These are phyloP conservation scores for Acanthamoeba lenticulata DNA, from an alignment of 208 protist species.

Conservation along the genomic window DNA sequence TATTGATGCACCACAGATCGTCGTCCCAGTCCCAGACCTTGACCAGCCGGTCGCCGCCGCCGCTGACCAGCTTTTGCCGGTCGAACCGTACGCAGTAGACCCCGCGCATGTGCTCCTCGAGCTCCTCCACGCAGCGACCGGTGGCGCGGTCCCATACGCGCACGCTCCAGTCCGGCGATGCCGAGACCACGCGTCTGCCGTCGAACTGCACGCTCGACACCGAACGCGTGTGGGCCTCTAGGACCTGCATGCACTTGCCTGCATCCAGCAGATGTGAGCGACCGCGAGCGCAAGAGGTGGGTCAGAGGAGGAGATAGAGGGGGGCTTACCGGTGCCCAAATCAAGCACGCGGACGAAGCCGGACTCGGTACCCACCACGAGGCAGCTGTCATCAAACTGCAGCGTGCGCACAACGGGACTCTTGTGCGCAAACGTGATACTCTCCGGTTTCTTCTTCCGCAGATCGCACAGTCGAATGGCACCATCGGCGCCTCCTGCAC, in stretches of 20 bases:
- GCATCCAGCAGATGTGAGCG: no score
- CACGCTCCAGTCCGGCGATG: constrained; percentile 58
- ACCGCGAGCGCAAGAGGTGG: neutral
- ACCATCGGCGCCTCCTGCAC: neutral
- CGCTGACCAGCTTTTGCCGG: constrained; percentile 49
- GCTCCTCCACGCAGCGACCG: constrained; percentile 20
- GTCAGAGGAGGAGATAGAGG: neutral
- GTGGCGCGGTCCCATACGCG: constrained; percentile 47
- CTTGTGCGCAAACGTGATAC: neutral
- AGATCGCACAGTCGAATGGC: neutral
- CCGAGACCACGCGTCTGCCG: neutral
- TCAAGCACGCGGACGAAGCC: neutral
- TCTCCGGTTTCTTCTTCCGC: constrained; percentile 10
- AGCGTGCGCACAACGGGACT: neutral
- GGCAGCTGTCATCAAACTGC: constrained; percentile 26
- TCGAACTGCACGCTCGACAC: constrained; percentile 49
- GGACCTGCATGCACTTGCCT: neutral
- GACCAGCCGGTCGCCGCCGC: constrained; percentile 26
- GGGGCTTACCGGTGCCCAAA: neutral
- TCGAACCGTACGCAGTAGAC: constrained; percentile 25
- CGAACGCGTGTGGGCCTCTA: neutral
- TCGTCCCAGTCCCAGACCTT: constrained; percentile 63
- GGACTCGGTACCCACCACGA: constrained; percentile 44
- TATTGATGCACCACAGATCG: constrained; percentile 67
- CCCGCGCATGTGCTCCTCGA: constrained; percentile 54